These are phyloP conservation scores for Trebouxiophyceae sp. DNA, from an alignment of 163 green algal genomes.

Conservation along the genomic window DNA sequence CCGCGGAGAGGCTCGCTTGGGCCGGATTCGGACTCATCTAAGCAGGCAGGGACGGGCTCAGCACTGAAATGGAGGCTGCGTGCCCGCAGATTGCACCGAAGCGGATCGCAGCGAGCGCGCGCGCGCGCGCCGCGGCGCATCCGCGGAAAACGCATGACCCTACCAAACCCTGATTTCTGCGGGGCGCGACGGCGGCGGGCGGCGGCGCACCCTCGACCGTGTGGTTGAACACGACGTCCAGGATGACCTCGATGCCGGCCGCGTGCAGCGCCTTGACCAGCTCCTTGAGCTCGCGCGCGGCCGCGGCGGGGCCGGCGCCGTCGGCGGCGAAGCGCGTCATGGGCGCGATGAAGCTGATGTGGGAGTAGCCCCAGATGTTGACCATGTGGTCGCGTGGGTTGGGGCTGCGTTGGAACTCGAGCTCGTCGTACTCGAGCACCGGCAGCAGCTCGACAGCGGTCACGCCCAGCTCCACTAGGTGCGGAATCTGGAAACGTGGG, in stretches of 20 bases:
- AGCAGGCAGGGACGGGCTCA: too few relatives aligned
- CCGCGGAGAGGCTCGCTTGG: too few relatives aligned
- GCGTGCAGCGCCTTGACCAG: slow-evolving; percentile 79
- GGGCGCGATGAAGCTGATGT: slow-evolving; percentile 91
- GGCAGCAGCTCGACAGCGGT: slow-evolving; percentile 88
- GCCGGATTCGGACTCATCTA: neutral
- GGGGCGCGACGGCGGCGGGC: too few relatives aligned
- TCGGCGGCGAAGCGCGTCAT: slow-evolving; percentile 50
- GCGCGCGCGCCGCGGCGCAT: too few relatives aligned
- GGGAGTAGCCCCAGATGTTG: slow-evolving; percentile 98
- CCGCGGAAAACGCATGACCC: too few relatives aligned
- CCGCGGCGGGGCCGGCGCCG: slow-evolving; percentile 41
- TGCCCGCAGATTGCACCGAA: too few relatives aligned
- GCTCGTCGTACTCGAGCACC: slow-evolving; percentile 91
- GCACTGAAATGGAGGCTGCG: too few relatives aligned
- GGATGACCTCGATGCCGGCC: slow-evolving; percentile 84
- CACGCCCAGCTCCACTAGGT: slow-evolving; percentile 68
- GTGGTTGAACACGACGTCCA: slow-evolving; percentile 99
- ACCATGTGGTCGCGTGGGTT: slow-evolving; percentile 83
- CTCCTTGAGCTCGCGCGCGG: slow-evolving; percentile 88
- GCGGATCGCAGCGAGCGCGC: too few relatives aligned
- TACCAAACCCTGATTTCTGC: too few relatives aligned
- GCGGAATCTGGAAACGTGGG: slow-evolving; percentile 32
- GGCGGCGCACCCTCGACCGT: slow-evolving; percentile 90
- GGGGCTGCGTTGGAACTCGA: slow-evolving; percentile 80